Evolutionary conservation across 2,329 filamentous ascomycete species (phyloP).

Genomic region (Boeremia exigua): DNA sequence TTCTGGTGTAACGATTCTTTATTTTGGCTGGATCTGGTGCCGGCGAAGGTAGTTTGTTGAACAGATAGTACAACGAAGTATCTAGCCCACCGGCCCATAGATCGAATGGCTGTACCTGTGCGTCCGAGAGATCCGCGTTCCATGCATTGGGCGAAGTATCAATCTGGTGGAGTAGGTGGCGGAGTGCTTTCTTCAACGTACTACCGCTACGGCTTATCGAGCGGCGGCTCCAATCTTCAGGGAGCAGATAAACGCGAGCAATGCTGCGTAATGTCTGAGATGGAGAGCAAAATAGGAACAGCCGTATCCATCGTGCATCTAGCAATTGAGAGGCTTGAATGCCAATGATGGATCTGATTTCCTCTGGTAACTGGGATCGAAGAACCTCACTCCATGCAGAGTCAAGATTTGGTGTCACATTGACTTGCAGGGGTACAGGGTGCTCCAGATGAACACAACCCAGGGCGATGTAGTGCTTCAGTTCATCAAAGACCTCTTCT

Average conservation of each 20-base stretch:
- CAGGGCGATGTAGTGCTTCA: constrained; percentile 43
- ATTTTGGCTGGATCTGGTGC: constrained; percentile 60
- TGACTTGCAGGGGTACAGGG: not conserved
- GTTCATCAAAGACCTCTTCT: constrained; percentile 20
- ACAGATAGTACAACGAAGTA: constrained; percentile 69
- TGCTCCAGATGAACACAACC: constrained; percentile 40
- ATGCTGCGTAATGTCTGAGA: constrained; percentile 14
- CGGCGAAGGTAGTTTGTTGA: constrained; percentile 76
- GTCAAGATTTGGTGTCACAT: not conserved
- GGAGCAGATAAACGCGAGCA: constrained; percentile 67
- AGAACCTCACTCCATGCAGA: constrained; percentile 36
- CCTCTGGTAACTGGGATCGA: constrained; percentile 24
- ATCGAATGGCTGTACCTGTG: constrained; percentile 42
- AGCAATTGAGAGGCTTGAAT: constrained; percentile 35
- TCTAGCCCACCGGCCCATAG: constrained; percentile 52
- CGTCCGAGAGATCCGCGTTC: constrained; percentile 53
- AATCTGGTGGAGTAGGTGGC: constrained; percentile 58
- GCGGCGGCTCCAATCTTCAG: constrained; percentile 67
- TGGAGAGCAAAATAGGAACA: constrained; percentile 25
- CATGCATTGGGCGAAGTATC: constrained; percentile 65
- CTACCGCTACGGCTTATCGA: constrained; percentile 58
- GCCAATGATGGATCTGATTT: constrained; percentile 32
- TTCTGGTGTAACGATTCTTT: constrained; percentile 57
- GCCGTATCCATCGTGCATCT: constrained; percentile 45
- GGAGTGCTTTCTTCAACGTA: constrained; percentile 55